These are phyloP conservation scores for Paramecium octaurelia DNA, from an alignment of 73 alveolate species.

Conservation along the genomic window DNA sequence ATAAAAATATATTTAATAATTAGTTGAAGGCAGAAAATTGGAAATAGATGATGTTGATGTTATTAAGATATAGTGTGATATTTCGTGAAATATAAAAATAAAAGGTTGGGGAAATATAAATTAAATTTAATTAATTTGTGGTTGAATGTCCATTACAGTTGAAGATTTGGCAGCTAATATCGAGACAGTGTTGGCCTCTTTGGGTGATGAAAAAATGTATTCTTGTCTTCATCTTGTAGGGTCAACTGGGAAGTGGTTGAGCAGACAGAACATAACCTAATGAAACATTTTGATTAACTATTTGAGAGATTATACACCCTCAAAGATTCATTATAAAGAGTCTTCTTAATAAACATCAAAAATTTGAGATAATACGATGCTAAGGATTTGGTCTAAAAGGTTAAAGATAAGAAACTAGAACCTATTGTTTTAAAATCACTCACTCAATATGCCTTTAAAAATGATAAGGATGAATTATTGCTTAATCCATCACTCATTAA, in stretches of 20 bases:
- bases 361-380: constrained; percentile 49
- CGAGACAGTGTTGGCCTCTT: constrained; percentile 30
- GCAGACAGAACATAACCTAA: not conserved
- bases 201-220: constrained; percentile 43
- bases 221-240: not conserved
- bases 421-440: constrained; percentile 33
- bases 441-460: constrained; percentile 21
- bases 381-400: constrained; percentile 29
- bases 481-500: not conserved
- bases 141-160: constrained; percentile 48
- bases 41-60: not conserved
- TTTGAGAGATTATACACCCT: constrained; percentile 47
- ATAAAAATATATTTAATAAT: not conserved
- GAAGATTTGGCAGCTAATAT: constrained; percentile 36
- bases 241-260: constrained; percentile 49
- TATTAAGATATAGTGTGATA: not conserved
- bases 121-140: constrained; percentile 23
- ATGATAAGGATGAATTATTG: constrained; percentile 16
- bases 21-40: not conserved
- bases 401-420: constrained; percentile 37
- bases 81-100: not conserved
- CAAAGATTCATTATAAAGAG: constrained; percentile 35
- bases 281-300: constrained; percentile 31
- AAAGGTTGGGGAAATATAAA: not conserved
- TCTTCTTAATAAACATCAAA: constrained; percentile 28